Percentiles rank a stretch among this genome's conserved stretches.
Evolutionary conservation across 805 yeast genomes (phyloP).

Genomic region (Clavispora phyllophila): DNA sequence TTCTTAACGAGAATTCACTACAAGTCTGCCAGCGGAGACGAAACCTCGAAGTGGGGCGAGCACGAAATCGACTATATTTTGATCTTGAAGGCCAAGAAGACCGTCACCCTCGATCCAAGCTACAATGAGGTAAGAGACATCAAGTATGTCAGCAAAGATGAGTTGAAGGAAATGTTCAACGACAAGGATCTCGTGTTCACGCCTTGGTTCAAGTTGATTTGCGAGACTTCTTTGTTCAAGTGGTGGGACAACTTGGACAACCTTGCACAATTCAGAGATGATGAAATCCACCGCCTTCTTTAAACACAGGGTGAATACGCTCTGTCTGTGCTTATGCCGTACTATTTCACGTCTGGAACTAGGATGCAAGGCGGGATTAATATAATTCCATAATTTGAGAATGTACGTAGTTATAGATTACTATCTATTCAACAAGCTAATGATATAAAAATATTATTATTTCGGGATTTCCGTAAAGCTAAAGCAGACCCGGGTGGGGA

Average conservation of each 20-base stretch:
- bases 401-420: not conserved
- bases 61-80: conserved; percentile 96
- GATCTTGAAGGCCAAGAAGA: conserved; percentile 56
- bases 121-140: conserved; percentile 71
- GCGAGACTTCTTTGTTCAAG: conserved; percentile 81
- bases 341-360: not conserved
- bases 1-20: conserved; percentile 93
- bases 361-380: not conserved
- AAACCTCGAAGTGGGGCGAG: conserved; percentile 78
- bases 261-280: conserved; percentile 45
- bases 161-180: conserved; percentile 70
- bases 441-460: too few relatives aligned
- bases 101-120: conserved; percentile 59
- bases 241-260: conserved; percentile 87
- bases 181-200: conserved; percentile 72
- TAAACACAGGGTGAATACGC: conserved; percentile 10
- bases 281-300: conserved; percentile 47
- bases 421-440: too few relatives aligned
- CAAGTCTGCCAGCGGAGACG: conserved; percentile 72
- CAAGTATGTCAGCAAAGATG: conserved; percentile 64
- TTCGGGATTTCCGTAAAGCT: too few relatives aligned
- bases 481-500: too few relatives aligned
- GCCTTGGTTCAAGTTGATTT: conserved; percentile 97
- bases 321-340: not conserved
- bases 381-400: not conserved